Conservation (phyloP, 805 yeast genomes). For the Gaillardinia entomophila region DNA sequence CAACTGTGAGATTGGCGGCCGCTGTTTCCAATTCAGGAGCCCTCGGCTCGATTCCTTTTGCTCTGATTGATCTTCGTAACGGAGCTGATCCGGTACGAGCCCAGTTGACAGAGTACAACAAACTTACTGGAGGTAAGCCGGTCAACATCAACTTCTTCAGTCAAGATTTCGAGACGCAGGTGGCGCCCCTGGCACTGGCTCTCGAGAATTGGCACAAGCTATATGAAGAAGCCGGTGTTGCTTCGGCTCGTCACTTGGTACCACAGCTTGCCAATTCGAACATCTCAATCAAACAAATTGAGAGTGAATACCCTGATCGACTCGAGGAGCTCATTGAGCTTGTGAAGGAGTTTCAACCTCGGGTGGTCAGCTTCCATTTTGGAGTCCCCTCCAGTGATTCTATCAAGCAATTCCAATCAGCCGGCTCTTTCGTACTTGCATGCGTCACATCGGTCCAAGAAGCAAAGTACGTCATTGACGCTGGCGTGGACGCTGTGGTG, state of each 20-base stretch:
- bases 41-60: conserved; percentile 44
- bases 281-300: conserved; percentile 25
- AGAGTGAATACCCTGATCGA: conserved; percentile 9
- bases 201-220: conserved; percentile 17
- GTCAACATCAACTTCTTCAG: conserved; percentile 47
- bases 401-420: conserved; percentile 24
- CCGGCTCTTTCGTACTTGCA: conserved; percentile 39
- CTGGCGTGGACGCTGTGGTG: conserved; percentile 43
- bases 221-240: conserved; percentile 5
- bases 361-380: conserved; percentile 48
- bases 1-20: conserved; percentile 40
- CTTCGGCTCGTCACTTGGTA: not conserved
- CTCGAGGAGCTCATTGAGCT: conserved; percentile 12
- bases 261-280: conserved; percentile 14
- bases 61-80: conserved; percentile 21
- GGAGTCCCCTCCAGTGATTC: conserved; percentile 36
- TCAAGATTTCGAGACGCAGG: conserved; percentile 22
- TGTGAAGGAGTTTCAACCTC: conserved; percentile 24
- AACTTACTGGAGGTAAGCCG: conserved; percentile 6
- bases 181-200: conserved; percentile 10
- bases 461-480: conserved; percentile 20
- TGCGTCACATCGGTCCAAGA: conserved; percentile 44
- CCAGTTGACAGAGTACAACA: conserved; percentile 9
- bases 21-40: conserved; percentile 40
- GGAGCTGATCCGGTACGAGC: conserved; percentile 10